Base-by-base conservation (phyloP, 2,329 filamentous ascomycete species). In the Dothistroma pini region DNA sequence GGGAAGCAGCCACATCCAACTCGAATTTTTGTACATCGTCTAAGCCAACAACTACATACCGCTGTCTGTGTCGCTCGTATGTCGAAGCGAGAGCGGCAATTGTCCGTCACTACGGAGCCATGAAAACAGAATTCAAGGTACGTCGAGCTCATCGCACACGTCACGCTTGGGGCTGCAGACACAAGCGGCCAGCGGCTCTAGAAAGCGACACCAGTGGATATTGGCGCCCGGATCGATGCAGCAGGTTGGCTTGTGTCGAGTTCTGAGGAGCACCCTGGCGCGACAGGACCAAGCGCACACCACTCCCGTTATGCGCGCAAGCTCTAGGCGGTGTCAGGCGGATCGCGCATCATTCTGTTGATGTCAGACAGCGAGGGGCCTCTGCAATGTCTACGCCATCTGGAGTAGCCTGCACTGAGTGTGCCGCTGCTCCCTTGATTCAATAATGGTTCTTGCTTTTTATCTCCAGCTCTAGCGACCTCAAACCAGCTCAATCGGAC, bases 111-210 rank as follows among this genome's bases (percentile, higher is more conserved):
- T 59, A n/a, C 38, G n/a, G 31, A 60, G 83, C 66, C 63, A 99
- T 99, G 95, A 99, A 97, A 89, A 97, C 93, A 69, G 93, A 97
- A 79, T 99, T 97, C 78, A 96, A 95, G 87, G 93, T 96, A 79
- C 65, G 77, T 61, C 21, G 19, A 25, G 9, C n/a, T 19, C 48
- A 14, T 51, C 41, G 5, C 16, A 4, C n/a, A 8, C 2, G 8
- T 14, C 41, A 4, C 8, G 4, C n/a, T n/a, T n/a, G 3, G 41
- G 8, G 16, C 16, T 44, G 41, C 41, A 44, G 41, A 44, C 16
- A 19, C 16, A 44, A 44, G 41, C 16, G 16, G 41, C 41, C 1
- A 44, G 9, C 16, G 16, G n/a, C 14, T 44, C 41, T 19, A 10
- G n/a, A 44, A 5, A 16, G 14, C 38, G 38, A 12, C 10, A n/a